Evolutionary conservation across 805 yeast genomes (phyloP).

Genomic region (Grigorovia humatica): DNA sequence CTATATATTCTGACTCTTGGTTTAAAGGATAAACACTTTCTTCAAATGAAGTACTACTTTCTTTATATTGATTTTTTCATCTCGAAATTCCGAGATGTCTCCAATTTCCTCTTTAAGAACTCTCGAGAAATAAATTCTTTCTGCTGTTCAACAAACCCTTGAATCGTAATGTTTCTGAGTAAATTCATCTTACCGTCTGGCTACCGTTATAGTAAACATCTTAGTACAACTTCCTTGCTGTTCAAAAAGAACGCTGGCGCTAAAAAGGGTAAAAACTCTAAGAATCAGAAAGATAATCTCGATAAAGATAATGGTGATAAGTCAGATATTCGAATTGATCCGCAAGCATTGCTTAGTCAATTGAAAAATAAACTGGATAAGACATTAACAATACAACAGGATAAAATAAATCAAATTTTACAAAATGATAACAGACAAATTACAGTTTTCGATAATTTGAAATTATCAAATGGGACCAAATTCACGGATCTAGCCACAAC

Average conservation of each 20-base stretch:
- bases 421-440: slow-evolving; percentile 58
- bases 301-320: not conserved
- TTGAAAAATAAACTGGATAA: slow-evolving; percentile 30
- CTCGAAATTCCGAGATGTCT: no score
- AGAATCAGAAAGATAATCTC: not conserved
- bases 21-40: no score
- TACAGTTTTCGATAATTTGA: slow-evolving; percentile 49
- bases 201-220: no score
- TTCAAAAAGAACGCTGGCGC: not conserved
- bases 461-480: slow-evolving; percentile 37
- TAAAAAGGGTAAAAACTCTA: slow-evolving; percentile 2
- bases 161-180: no score
- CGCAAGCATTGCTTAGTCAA: slow-evolving; percentile 4
- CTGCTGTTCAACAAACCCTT: no score
- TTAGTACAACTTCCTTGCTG: not conserved
- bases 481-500: slow-evolving; percentile 66
- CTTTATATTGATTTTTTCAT: no score
- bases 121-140: no score
- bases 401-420: slow-evolving; percentile 50
- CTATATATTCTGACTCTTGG: no score
- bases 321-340: slow-evolving; percentile 3
- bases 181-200: no score
- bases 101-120: no score
- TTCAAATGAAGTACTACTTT: no score
- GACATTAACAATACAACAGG: slow-evolving; percentile 42